phyloP scores from a whole-genome alignment of 257 asterid species.

The Parsonsia alboflavescens region DNA sequence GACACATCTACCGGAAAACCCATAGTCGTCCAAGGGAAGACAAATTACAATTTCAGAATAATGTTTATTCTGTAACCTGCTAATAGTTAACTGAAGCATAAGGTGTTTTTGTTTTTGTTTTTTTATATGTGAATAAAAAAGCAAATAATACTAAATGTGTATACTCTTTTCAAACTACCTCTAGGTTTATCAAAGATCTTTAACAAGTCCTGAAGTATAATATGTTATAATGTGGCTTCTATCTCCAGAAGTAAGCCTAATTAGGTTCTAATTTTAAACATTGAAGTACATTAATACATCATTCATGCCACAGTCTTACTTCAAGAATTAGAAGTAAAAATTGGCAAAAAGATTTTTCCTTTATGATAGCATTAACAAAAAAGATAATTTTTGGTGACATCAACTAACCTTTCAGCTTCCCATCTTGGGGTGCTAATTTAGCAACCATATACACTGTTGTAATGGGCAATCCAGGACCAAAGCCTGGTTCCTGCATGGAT shows the following conservation, averaged over 20 bases:
- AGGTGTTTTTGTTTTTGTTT: background rate
- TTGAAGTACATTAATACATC: background rate
- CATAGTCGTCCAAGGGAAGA: background rate
- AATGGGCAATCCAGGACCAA: constrained; percentile 70
- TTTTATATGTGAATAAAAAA: background rate
- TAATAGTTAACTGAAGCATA: background rate
- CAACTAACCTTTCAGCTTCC: constrained; percentile 48
- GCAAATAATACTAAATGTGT: background rate
- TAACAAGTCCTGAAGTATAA: background rate
- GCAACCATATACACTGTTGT: constrained; percentile 60
- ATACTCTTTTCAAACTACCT: background rate
- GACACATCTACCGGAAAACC: background rate
- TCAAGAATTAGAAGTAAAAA: background rate
- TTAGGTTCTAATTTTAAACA: background rate
- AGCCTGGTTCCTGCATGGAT: constrained; percentile 75
- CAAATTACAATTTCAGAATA: background rate
- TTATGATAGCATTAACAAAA: background rate
- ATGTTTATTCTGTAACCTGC: background rate
- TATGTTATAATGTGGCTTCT: background rate
- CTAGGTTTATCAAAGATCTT: background rate
- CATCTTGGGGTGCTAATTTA: constrained; percentile 31
- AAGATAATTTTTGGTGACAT: background rate
- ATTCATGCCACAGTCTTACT: background rate
- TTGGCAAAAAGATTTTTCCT: background rate
- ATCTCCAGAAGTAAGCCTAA: background rate